These are phyloP conservation scores for Botrytis porri DNA, from an alignment of 2,329 filamentous ascomycete genomes.

Conservation along the genomic window DNA sequence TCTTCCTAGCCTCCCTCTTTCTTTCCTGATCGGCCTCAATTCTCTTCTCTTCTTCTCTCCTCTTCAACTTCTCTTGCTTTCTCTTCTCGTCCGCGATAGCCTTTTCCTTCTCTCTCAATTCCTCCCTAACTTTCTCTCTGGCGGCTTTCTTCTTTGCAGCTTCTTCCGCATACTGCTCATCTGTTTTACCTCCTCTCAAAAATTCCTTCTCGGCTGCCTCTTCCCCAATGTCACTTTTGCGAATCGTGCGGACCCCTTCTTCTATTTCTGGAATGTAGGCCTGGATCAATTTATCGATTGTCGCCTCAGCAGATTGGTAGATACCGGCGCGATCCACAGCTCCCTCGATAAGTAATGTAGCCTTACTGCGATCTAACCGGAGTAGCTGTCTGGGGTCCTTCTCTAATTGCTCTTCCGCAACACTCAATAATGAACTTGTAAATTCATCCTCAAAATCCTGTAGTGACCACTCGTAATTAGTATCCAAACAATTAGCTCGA, in stretches of 20 bases:
- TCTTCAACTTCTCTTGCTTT: slow-evolving; percentile 52
- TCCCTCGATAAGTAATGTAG: slow-evolving; percentile 72
- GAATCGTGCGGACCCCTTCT: slow-evolving; percentile 64
- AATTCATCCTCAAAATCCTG: slow-evolving; percentile 70
- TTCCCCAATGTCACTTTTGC: slow-evolving; percentile 65
- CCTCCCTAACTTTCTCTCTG: slow-evolving; percentile 59
- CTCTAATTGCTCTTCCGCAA: slow-evolving; percentile 72
- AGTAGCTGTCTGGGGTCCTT: slow-evolving; percentile 69
- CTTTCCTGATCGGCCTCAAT: slow-evolving; percentile 46
- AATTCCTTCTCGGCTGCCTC: slow-evolving; percentile 66
- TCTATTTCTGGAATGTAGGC: slow-evolving; percentile 61
- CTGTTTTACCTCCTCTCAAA: slow-evolving; percentile 64
- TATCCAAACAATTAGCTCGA: neutral
- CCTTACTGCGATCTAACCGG: slow-evolving; percentile 69
- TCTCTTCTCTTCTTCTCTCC: slow-evolving; percentile 48
- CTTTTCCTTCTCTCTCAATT: slow-evolving; percentile 55
- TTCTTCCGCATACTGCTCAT: slow-evolving; percentile 69
- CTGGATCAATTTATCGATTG: slow-evolving; percentile 67
- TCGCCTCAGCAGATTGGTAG: slow-evolving; percentile 67
- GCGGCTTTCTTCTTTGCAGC: slow-evolving; percentile 58
- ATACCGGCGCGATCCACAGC: slow-evolving; percentile 73
- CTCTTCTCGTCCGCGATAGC: slow-evolving; percentile 60
- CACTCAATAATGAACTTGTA: slow-evolving; percentile 62
- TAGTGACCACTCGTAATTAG: slow-evolving; percentile 17
- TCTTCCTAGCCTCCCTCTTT: slow-evolving; percentile 38